These are phyloP conservation scores for Marasmius fiardii DNA, from an alignment of 1,284 basidiomycete species.

Conservation along the genomic window DNA sequence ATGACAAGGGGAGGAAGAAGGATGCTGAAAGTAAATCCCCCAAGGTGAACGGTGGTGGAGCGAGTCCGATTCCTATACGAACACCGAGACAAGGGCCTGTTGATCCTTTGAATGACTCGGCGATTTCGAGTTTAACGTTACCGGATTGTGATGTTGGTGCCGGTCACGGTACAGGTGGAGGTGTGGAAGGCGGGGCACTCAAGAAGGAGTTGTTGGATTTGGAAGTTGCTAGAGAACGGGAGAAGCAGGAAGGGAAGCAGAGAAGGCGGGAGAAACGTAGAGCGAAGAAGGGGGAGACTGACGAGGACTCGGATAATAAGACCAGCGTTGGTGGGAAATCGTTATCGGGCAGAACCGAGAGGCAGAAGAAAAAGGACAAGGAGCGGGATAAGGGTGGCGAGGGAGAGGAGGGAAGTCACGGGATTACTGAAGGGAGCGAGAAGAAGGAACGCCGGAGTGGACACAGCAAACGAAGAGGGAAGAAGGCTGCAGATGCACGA, in stretches of 20 bases:
- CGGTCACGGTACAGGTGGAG: constrained; percentile 20
- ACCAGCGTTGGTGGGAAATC: neutral
- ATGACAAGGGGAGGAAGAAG: constrained; percentile 16
- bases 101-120: constrained; percentile 55
- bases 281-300: constrained; percentile 14
- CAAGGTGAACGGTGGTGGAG: constrained; percentile 3
- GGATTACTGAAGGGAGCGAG: neutral
- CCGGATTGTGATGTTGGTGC: constrained; percentile 36
- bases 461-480: neutral
- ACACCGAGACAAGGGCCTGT: constrained; percentile 10
- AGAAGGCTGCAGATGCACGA: neutral
- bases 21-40: neutral
- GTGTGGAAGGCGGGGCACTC: constrained; percentile 15
- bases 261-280: constrained; percentile 27
- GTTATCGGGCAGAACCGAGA: neutral
- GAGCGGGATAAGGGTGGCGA: neutral
- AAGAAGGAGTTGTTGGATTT: neutral
- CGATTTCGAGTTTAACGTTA: constrained; percentile 73
- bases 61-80: constrained; percentile 15
- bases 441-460: neutral
- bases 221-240: constrained; percentile 15
- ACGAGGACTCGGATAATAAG: constrained; percentile 2
- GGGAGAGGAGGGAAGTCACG: neutral
- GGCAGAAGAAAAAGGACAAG: neutral
- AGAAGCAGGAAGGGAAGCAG: constrained; percentile 23